Conservation (phyloP, 208 protist genomes). For the Ichthyophonus hoferi region DNA sequence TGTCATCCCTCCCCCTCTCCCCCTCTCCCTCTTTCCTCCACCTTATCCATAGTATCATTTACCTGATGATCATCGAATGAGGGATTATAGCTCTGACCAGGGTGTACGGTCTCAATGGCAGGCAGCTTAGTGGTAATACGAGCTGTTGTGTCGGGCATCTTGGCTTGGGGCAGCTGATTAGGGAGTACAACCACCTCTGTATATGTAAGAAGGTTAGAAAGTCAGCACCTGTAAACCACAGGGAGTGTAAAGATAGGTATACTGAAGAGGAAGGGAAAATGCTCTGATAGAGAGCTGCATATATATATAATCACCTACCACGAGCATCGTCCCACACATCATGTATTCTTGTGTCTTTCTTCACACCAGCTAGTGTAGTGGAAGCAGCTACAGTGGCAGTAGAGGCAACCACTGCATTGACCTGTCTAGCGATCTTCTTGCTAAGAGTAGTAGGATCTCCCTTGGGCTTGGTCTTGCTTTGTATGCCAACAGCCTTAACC, state of each 20-base stretch:
- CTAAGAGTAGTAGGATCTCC: neutral
- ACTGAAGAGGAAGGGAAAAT: too few relatives aligned
- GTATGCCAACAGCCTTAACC: neutral
- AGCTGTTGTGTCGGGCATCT: neutral
- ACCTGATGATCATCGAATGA: slow-evolving; percentile 10
- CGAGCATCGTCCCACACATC: too few relatives aligned
- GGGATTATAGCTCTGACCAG: slow-evolving; percentile 29
- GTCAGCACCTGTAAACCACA: too few relatives aligned
- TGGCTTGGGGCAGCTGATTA: neutral
- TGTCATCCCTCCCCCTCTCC: too few relatives aligned
- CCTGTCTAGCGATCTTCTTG: too few relatives aligned
- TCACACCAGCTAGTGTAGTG: neutral
- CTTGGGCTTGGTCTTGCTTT: neutral
- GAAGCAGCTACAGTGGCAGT: too few relatives aligned
- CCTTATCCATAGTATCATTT: too few relatives aligned
- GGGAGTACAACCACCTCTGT: neutral
- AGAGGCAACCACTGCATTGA: too few relatives aligned
- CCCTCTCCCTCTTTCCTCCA: too few relatives aligned
- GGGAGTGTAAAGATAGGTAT: too few relatives aligned
- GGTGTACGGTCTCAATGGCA: slow-evolving; percentile 15
- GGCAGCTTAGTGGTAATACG: neutral
- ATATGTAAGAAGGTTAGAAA: neutral
- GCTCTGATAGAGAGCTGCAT: too few relatives aligned
- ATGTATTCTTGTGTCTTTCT: neutral
- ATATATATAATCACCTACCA: too few relatives aligned